Evolutionary conservation across 106 monocot genomes (phyloP), one percentile per base, ranked within the genome.

Genomic region (Alisma plantagoaquatica): DNA sequence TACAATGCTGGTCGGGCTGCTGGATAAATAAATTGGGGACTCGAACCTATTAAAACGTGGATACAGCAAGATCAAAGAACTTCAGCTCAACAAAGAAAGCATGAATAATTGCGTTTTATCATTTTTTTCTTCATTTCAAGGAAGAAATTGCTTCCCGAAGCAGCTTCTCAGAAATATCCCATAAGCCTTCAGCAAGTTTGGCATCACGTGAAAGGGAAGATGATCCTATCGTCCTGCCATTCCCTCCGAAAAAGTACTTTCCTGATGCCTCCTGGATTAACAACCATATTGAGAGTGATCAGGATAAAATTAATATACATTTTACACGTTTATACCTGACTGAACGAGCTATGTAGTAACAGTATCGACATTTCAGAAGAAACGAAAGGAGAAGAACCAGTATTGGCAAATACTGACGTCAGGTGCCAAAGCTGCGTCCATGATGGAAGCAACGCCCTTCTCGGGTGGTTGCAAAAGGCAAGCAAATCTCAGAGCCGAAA

Each of bases 351-450:
- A 51, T 7, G 25, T 22, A 27, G 27, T 24, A 24, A 27, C 20
- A 45, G 10, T 25, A 27, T 7, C 12, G 18, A 31, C 29, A 18
- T 17, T 4, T 10, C 47, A 29, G 46, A 18, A 49, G 10, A 20
- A 25, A 42, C 1, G 42, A 30, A 16, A 30, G 29, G n/a, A 65
- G 18, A 33, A 18, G 20, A 32, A 27, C 31, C 14, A 31, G 15
- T 2, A 32, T 31, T 10, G 8, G 3, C 16, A 15, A 14, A 30
- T 56, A n/a, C 74, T 75, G 75, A 96, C 96, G 31, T 69, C 73
- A 20, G 81, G 78, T 43, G 96, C 96, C 43, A 89, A 51, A 53
- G 84, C 84, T 43, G 96, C 89, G 71, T 96, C 88, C 1, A 89
- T 48, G 29, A 96, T 54, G 16, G 88, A 78, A 42, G 29, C 55